Conservation (phyloP, 192 early-diverging fungal genomes). For the Coemansia sp. region DNA sequence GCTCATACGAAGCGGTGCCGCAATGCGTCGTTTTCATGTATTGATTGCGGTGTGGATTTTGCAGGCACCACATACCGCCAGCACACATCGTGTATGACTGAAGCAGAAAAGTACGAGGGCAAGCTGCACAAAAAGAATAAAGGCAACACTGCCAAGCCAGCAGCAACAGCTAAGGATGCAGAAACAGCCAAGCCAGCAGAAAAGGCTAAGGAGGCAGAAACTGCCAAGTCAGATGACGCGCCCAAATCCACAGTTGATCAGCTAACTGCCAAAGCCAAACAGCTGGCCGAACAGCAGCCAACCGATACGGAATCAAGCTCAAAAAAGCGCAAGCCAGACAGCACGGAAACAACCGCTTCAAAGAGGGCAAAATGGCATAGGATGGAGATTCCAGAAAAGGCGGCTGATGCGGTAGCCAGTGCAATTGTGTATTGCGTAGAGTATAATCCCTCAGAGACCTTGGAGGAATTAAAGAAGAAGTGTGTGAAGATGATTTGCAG, state of each 20-base stretch:
- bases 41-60: slow-evolving; percentile 89
- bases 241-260: slow-evolving; percentile 40
- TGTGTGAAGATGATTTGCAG: slow-evolving; percentile 26
- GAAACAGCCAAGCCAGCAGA: neutral
- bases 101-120: slow-evolving; percentile 89
- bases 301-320: neutral
- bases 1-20: slow-evolving; percentile 79
- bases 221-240: neutral
- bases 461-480: slow-evolving; percentile 33
- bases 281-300: neutral
- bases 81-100: slow-evolving; percentile 89
- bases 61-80: slow-evolving; percentile 67
- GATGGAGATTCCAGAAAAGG: slow-evolving; percentile 7
- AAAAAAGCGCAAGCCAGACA: slow-evolving; percentile 24
- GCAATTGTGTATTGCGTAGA: slow-evolving; percentile 20
- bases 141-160: neutral
- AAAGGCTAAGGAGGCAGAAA: neutral
- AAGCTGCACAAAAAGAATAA: slow-evolving; percentile 29
- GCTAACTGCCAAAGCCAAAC: slow-evolving; percentile 27
- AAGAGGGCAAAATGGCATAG: slow-evolving; percentile 28
- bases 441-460: slow-evolving; percentile 2
- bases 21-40: slow-evolving; percentile 81
- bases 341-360: slow-evolving; percentile 9
- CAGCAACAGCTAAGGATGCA: no score
- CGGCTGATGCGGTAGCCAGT: slow-evolving; percentile 21